phyloP scores from a whole-genome alignment of 106 monocot species.

The Apostasia shenzhenica region DNA sequence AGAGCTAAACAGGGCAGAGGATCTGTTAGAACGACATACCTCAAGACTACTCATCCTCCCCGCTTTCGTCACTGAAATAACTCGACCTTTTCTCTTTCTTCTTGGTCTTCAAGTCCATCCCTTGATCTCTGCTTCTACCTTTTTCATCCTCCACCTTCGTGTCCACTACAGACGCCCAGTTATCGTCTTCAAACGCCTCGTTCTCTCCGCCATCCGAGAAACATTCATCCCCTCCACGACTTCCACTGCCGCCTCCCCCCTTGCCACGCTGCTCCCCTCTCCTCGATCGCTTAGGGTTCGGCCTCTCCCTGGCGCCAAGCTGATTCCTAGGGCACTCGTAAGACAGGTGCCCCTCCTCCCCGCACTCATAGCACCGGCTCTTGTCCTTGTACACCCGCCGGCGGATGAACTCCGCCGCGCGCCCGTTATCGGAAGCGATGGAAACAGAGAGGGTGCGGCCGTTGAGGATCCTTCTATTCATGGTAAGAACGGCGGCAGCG shows the following conservation, averaged over 20 bases:
- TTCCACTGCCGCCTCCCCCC: constrained; percentile 6
- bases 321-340: constrained; percentile 87
- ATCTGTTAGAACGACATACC: neutral
- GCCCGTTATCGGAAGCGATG: constrained; percentile 87
- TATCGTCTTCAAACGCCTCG: constrained; percentile 47
- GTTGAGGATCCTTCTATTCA: constrained; percentile 78
- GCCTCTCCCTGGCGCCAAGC: constrained; percentile 77
- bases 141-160: constrained; percentile 63
- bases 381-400: constrained; percentile 84
- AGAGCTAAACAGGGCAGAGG: no score
- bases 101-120: constrained; percentile 18
- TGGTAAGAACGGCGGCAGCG: constrained; percentile 35
- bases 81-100: constrained; percentile 60
- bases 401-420: constrained; percentile 82
- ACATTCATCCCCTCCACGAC: constrained; percentile 13
- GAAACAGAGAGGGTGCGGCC: constrained; percentile 71
- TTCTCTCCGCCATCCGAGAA: constrained; percentile 21
- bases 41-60: constrained; percentile 50
- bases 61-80: constrained; percentile 98
- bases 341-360: constrained; percentile 83
- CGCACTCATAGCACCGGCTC: constrained; percentile 93
- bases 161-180: constrained; percentile 95
- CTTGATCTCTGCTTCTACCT: constrained; percentile 21
- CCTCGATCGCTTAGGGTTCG: constrained; percentile 36
- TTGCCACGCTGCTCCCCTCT: constrained; percentile 7